phyloP scores from a whole-genome alignment of 441 rosid genomes.

The Mallotus repandus region DNA sequence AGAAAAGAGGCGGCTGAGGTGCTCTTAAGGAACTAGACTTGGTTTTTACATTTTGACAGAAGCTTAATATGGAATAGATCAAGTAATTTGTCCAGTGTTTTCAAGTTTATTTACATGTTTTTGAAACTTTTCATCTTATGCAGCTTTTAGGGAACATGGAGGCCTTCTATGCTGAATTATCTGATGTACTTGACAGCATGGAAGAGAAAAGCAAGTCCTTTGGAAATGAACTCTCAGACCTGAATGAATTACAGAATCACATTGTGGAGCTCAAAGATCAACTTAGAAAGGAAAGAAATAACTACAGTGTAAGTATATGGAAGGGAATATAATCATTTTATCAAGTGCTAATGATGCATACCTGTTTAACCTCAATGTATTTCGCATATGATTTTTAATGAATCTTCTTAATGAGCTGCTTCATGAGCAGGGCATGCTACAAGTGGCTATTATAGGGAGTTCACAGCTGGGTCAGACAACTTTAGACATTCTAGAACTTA shows the following conservation, averaged over 20 bases:
- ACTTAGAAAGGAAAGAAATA: constrained; percentile 59
- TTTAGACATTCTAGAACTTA: constrained; percentile 77
- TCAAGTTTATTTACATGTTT: constrained; percentile 4
- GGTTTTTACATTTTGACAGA: constrained; percentile 13
- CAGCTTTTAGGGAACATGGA: constrained; percentile 74
- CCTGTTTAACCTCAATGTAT: not conserved
- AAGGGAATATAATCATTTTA: not conserved
- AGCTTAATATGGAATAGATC: constrained; percentile 4
- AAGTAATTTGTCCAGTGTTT: constrained; percentile 6
- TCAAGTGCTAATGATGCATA: not conserved
- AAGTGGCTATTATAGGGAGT: constrained; percentile 41
- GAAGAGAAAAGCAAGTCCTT: constrained; percentile 51
- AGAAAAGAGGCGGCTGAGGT: constrained; percentile 83
- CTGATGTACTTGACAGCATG: constrained; percentile 52
- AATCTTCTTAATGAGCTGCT: constrained; percentile 16
- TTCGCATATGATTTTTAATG: not conserved
- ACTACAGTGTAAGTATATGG: constrained; percentile 55
- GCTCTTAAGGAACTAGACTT: constrained; percentile 8
- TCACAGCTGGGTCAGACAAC: constrained; percentile 35
- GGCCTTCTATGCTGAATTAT: constrained; percentile 60
- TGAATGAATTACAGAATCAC: constrained; percentile 46
- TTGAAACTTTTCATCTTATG: constrained; percentile 12
- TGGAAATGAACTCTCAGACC: constrained; percentile 46
- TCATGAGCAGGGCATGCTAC: constrained; percentile 55
- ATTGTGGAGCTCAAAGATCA: constrained; percentile 63